Percentiles rank a stretch among this genome's conserved stretches.
These are phyloP conservation scores for Rhizophora apiculata DNA, from an alignment of 345 rosid genomes.

Conservation along the genomic window DNA sequence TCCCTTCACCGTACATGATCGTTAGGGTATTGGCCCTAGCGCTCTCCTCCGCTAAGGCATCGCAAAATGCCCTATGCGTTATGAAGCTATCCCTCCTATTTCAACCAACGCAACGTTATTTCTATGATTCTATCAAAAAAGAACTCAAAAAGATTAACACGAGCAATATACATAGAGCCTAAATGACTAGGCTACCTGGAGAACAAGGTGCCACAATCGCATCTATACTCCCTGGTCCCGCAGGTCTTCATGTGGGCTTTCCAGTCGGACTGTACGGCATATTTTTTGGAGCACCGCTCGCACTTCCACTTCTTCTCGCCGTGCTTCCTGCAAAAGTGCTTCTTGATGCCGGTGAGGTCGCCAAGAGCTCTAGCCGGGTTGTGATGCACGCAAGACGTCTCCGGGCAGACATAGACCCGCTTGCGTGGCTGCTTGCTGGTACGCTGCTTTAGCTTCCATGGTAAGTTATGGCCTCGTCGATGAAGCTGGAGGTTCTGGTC, in stretches of 20 bases:
- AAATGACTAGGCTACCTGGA: slow-evolving; percentile 42
- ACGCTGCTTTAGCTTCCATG: slow-evolving; percentile 72
- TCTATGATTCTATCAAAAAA: background rate
- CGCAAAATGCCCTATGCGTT: slow-evolving; percentile 76
- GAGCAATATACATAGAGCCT: background rate
- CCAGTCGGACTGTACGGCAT: slow-evolving; percentile 81
- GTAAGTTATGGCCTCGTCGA: slow-evolving; percentile 77
- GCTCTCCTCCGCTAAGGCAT: slow-evolving; percentile 74
- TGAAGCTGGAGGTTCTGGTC: slow-evolving; percentile 80
- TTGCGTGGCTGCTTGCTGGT: slow-evolving; percentile 48
- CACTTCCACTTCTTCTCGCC: slow-evolving; percentile 87
- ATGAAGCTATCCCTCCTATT: slow-evolving; percentile 72
- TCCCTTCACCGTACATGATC: slow-evolving; percentile 12
- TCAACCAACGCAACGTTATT: background rate
- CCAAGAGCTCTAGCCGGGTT: slow-evolving; percentile 69
- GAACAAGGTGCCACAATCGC: slow-evolving; percentile 76
- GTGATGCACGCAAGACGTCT: slow-evolving; percentile 64
- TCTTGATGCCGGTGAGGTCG: slow-evolving; percentile 82
- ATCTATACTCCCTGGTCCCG: slow-evolving; percentile 68
- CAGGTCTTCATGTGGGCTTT: slow-evolving; percentile 84
- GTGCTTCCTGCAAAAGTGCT: slow-evolving; percentile 73
- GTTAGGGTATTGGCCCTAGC: slow-evolving; percentile 33
- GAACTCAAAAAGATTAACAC: background rate
- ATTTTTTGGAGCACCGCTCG: slow-evolving; percentile 71
- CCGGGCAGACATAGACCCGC: slow-evolving; percentile 77